Evolutionary conservation across 2,329 filamentous ascomycete species (phyloP).

Genomic region (Xylariaceae sp.): DNA sequence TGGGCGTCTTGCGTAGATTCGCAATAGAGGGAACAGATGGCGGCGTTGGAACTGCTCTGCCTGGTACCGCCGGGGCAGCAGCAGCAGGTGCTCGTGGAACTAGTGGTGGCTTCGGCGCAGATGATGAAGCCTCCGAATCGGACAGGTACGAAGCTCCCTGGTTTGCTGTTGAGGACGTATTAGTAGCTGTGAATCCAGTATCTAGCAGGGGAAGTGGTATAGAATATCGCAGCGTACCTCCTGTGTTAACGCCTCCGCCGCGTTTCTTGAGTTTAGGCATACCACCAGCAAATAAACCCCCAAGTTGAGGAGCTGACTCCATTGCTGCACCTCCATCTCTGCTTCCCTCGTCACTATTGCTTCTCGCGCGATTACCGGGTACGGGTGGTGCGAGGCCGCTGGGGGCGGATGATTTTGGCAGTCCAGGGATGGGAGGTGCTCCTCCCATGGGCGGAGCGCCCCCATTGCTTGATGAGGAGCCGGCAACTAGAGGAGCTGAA

Average conservation of each 20-base stretch:
- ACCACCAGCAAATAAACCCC: constrained; percentile 83
- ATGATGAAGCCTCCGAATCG: constrained; percentile 63
- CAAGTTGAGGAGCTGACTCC: constrained; percentile 73
- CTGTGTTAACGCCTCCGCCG: constrained; percentile 74
- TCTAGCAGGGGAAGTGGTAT: not conserved
- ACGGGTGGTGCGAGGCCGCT: constrained; percentile 65
- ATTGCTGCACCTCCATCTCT: constrained; percentile 37
- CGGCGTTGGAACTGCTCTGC: constrained; percentile 40
- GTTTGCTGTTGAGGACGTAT: constrained; percentile 42
- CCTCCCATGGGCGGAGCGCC: constrained; percentile 62
- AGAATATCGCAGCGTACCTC: constrained; percentile 39
- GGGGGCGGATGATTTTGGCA: constrained; percentile 49
- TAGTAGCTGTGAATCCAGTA: constrained; percentile 16
- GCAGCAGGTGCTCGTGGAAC: constrained; percentile 58
- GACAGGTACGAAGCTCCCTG: constrained; percentile 71
- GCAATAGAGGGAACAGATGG: constrained; percentile 41
- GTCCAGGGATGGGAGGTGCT: constrained; percentile 75
- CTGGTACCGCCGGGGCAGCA: constrained; percentile 56
- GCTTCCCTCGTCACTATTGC: constrained; percentile 72
- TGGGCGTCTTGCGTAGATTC: constrained; percentile 55
- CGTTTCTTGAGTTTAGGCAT: constrained; percentile 94
- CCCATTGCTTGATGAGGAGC: constrained; percentile 47
- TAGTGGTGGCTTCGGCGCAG: constrained; percentile 49
- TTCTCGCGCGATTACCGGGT: constrained; percentile 67
- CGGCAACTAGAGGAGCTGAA: constrained; percentile 70